Percentiles rank a stretch among this genome's conserved stretches.
These are phyloP conservation scores for Diaporthe australafricana DNA, from an alignment of 2,329 filamentous ascomycete genomes.

Conservation along the genomic window DNA sequence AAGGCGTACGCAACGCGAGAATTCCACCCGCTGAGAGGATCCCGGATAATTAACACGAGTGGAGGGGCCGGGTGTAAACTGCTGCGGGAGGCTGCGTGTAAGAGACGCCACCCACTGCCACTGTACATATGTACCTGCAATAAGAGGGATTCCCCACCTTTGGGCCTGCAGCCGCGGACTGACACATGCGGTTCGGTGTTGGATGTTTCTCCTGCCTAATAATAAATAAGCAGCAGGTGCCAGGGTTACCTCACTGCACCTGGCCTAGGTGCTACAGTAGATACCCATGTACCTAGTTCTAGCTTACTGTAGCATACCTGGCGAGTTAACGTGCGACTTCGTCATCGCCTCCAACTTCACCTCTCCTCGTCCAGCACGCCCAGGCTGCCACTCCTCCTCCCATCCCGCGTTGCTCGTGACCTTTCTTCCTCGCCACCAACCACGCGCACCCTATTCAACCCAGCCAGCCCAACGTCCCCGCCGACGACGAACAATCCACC, in stretches of 20 bases:
- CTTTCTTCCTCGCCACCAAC: not conserved
- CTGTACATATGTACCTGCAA: conserved; percentile 13
- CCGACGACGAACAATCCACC: not conserved
- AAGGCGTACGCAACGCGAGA: conserved; percentile 17
- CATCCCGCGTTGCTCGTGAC: conserved; percentile 8
- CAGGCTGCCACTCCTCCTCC: conserved; percentile 17
- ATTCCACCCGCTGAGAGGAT: not conserved
- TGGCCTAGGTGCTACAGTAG: not conserved
- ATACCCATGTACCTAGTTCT: not conserved
- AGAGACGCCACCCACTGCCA: conserved; percentile 26
- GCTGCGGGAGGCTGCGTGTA: conserved; percentile 16
- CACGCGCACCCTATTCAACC: not conserved
- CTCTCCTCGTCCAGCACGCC: conserved; percentile 4
- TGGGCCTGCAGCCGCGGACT: conserved; percentile 9
- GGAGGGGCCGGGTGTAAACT: not conserved
- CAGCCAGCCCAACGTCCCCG: not conserved
- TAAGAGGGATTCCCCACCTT: conserved; percentile 2
- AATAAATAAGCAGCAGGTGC: not conserved
- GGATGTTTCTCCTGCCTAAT: not conserved
- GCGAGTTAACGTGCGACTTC: conserved; percentile 16
- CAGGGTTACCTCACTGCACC: conserved; percentile 7
- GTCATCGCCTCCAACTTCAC: conserved; percentile 31
- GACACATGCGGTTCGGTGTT: conserved; percentile 8
- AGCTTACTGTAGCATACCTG: conserved; percentile 26
- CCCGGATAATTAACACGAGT: conserved; percentile 20